Evolutionary conservation across 306 rosid species (phyloP).

Genomic region (Phaseolus lunatus): DNA sequence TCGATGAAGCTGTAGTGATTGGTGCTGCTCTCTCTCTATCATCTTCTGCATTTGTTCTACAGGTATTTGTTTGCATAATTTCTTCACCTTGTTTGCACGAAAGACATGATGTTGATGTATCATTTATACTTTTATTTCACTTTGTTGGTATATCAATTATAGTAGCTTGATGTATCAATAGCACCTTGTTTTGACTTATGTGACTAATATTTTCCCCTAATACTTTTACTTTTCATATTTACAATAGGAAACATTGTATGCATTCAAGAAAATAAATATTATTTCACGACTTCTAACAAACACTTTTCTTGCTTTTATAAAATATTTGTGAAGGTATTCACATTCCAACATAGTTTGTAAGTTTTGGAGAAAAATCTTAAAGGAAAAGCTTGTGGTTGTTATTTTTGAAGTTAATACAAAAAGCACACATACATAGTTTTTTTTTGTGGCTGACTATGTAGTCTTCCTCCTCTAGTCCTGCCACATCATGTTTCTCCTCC

Average conservation of each 20-base stretch:
- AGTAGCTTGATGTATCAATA: background rate
- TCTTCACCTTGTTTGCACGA: conserved; percentile 27
- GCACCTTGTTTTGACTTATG: background rate
- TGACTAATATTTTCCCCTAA: background rate
- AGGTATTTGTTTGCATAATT: conserved; percentile 63
- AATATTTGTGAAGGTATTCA: background rate
- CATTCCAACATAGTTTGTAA: conserved; percentile 22
- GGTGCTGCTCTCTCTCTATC: conserved; percentile 99
- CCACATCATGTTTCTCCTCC: background rate
- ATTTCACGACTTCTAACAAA: conserved; percentile 14
- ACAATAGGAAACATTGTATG: conserved; percentile 1
- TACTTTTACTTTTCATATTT: background rate
- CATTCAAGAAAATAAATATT: conserved; percentile 9
- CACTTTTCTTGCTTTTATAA: conserved; percentile 10
- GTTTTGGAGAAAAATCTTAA: conserved; percentile 5
- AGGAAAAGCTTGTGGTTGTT: conserved; percentile 25
- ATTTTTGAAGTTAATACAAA: conserved; percentile 11
- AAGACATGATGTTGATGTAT: conserved; percentile 30
- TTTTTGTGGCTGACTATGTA: background rate
- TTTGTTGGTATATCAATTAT: background rate
- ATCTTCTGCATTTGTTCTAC: conserved; percentile 98
- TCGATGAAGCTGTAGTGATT: conserved; percentile 97
- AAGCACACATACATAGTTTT: background rate
- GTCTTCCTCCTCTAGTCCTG: background rate
- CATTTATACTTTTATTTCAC: conserved; percentile 26